These are phyloP conservation scores for Dothistroma pini DNA, from an alignment of 2,329 filamentous ascomycete species.

Conservation along the genomic window DNA sequence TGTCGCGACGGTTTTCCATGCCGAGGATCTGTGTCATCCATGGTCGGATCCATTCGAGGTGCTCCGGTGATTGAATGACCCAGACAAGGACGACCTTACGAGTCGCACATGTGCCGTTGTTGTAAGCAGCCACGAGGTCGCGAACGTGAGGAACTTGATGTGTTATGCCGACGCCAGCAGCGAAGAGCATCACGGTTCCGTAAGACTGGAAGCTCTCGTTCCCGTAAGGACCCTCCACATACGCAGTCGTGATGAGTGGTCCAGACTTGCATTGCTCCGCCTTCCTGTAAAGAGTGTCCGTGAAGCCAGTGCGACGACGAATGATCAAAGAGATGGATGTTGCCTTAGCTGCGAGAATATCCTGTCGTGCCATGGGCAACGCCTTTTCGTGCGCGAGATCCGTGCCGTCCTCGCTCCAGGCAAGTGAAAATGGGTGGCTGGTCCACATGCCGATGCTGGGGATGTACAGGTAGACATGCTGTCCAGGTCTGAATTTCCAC, in stretches of 20 bases:
- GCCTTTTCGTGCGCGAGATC: conserved; percentile 41
- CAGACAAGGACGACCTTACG: conserved; percentile 81
- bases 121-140: conserved; percentile 55
- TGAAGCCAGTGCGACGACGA: conserved; percentile 83
- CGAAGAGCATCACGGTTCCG: conserved; percentile 85
- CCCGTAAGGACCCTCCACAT: conserved; percentile 83
- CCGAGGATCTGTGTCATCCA: conserved; percentile 85
- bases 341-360: conserved; percentile 47
- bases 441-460: conserved; percentile 68
- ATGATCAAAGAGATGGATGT: conserved; percentile 75
- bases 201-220: conserved; percentile 85
- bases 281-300: conserved; percentile 71
- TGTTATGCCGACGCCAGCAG: conserved; percentile 90
- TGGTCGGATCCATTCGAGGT: conserved; percentile 87
- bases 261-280: conserved; percentile 55
- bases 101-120: conserved; percentile 71
- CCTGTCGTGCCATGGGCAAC: conserved; percentile 48
- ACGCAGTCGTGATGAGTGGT: conserved; percentile 62
- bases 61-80: conserved; percentile 86
- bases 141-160: conserved; percentile 88
- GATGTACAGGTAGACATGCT: conserved; percentile 78
- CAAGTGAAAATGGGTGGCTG: conserved; percentile 75
- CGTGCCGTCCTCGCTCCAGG: conserved; percentile 67
- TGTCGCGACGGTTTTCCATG: conserved; percentile 75
- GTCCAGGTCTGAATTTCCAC: conserved; percentile 71